Conservation (phyloP, 768 basidiomycete genomes). For the Termitomyces sp. region DNA sequence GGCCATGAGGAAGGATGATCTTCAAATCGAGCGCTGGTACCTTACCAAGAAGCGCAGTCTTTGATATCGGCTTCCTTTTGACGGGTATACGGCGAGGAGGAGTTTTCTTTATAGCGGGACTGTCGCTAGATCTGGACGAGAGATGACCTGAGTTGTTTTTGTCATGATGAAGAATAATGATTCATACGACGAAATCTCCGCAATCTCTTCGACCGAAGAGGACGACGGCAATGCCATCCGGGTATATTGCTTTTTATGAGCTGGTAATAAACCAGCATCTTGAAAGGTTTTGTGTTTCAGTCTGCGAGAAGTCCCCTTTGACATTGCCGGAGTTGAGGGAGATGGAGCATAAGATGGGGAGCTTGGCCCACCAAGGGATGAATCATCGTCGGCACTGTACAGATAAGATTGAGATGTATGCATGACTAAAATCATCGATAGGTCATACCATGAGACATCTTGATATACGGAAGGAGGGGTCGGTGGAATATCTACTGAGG, state of each 20-base stretch:
- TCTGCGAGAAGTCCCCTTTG: not conserved
- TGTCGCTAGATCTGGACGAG: constrained; percentile 12
- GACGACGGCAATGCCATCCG: not conserved
- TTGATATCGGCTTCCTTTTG: not conserved
- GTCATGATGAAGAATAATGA: not conserved
- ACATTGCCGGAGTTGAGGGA: not conserved
- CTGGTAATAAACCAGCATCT: not conserved
- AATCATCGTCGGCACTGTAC: not conserved
- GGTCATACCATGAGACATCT: not conserved
- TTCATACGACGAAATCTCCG: constrained; percentile 19
- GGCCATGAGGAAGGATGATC: not conserved
- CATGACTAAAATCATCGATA: not conserved
- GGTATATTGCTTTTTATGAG: not conserved
- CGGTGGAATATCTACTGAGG: not conserved
- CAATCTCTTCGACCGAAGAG: constrained; percentile 17
- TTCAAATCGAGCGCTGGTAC: constrained; percentile 12
- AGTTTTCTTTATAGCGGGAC: not conserved
- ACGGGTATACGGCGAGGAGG: not conserved
- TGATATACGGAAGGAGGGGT: not conserved
- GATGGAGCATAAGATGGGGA: constrained; percentile 4
- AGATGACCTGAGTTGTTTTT: not conserved
- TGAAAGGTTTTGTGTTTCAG: constrained; percentile 3
- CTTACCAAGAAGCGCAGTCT: constrained; percentile 4
- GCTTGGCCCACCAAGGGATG: not conserved
- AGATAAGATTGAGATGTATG: not conserved